A percentile compares a stretch with the other conserved stretches of the same genome.
These are phyloP conservation scores for Hymenoscyphus repandus DNA, from an alignment of 2,329 filamentous ascomycete species.

Conservation along the genomic window DNA sequence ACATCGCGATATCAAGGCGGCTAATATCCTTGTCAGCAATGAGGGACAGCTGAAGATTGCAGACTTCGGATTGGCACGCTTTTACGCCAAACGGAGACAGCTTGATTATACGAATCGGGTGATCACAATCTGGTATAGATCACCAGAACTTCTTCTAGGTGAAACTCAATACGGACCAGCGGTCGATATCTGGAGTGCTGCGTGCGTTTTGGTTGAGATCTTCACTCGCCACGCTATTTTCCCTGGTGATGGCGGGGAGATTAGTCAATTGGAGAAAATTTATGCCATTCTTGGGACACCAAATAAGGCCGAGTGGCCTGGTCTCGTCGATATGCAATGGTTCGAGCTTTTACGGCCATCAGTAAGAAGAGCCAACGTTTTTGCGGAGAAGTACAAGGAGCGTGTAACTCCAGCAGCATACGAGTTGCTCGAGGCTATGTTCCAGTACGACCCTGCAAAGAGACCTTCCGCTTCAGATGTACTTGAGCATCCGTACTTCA, in stretches of 20 bases:
- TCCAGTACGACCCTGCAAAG: conserved; percentile 79
- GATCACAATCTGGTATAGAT: conserved; percentile 97
- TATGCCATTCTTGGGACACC: conserved; percentile 89
- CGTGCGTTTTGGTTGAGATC: conserved; percentile 94
- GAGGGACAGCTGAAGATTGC: conserved; percentile 86
- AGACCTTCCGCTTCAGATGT: conserved; percentile 81
- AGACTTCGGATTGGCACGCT: conserved; percentile 92
- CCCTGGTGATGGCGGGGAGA: conserved; percentile 90
- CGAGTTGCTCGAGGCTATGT: conserved; percentile 77
- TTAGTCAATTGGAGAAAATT: conserved; percentile 95
- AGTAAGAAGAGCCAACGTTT: conserved; percentile 66
- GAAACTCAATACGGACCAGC: conserved; percentile 87
- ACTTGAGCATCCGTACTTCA: conserved; percentile 84
- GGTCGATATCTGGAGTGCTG: conserved; percentile 95
- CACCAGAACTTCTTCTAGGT: conserved; percentile 82
- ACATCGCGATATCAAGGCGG: conserved; percentile 96
- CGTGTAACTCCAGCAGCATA: conserved; percentile 75
- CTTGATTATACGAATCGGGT: conserved; percentile 97
- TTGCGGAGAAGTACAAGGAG: conserved; percentile 77
- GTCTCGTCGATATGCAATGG: conserved; percentile 91
- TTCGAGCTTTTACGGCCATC: conserved; percentile 84
- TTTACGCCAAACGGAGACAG: conserved; percentile 88
- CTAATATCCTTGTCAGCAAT: conserved; percentile 91
- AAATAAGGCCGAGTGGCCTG: conserved; percentile 78
- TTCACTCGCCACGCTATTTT: conserved; percentile 93